These are phyloP conservation scores for Delphinella strobiligena DNA, from an alignment of 2,329 filamentous ascomycete genomes.

Conservation along the genomic window DNA sequence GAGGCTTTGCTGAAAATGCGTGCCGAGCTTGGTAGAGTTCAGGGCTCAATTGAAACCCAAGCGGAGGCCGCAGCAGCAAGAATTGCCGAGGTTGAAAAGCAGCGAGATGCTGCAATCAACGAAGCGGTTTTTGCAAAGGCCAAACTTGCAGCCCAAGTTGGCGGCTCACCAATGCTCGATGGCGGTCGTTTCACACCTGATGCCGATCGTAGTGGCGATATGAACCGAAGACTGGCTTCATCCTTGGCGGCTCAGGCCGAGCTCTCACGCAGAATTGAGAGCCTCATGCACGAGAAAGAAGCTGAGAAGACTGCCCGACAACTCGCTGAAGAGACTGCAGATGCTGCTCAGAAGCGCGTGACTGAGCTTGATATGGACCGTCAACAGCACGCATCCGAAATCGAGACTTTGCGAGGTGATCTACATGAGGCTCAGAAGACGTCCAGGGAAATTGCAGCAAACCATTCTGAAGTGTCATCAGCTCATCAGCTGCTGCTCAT, in stretches of 20 bases:
- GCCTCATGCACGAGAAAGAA: slow-evolving; percentile 57
- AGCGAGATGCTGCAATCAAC: slow-evolving; percentile 84
- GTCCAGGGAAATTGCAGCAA: slow-evolving; percentile 69
- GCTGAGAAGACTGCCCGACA: slow-evolving; percentile 71
- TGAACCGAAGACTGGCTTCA: slow-evolving; percentile 71
- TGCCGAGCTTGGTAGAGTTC: slow-evolving; percentile 77
- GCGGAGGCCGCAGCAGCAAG: slow-evolving; percentile 73
- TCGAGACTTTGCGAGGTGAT: slow-evolving; percentile 76
- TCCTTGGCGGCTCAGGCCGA: slow-evolving; percentile 70
- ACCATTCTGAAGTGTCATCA: slow-evolving; percentile 63
- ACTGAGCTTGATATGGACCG: slow-evolving; percentile 72
- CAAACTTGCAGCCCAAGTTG: slow-evolving; percentile 70
- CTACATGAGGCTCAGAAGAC: slow-evolving; percentile 68
- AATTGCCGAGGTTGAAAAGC: slow-evolving; percentile 87
- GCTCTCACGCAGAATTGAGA: slow-evolving; percentile 64
- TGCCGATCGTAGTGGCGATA: slow-evolving; percentile 58
- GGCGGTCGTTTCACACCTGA: slow-evolving; percentile 46
- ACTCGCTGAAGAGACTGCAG: slow-evolving; percentile 77
- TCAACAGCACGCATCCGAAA: slow-evolving; percentile 70
- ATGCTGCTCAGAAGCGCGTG: slow-evolving; percentile 71
- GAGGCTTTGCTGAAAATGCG: slow-evolving; percentile 90
- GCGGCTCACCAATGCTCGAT: slow-evolving; percentile 28
- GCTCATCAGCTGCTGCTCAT: slow-evolving; percentile 63
- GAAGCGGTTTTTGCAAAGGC: slow-evolving; percentile 94
- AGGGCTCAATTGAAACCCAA: slow-evolving; percentile 80